These are phyloP conservation scores for Phytopythium litorale DNA, from an alignment of 352 stramenopile species.

Conservation along the genomic window DNA sequence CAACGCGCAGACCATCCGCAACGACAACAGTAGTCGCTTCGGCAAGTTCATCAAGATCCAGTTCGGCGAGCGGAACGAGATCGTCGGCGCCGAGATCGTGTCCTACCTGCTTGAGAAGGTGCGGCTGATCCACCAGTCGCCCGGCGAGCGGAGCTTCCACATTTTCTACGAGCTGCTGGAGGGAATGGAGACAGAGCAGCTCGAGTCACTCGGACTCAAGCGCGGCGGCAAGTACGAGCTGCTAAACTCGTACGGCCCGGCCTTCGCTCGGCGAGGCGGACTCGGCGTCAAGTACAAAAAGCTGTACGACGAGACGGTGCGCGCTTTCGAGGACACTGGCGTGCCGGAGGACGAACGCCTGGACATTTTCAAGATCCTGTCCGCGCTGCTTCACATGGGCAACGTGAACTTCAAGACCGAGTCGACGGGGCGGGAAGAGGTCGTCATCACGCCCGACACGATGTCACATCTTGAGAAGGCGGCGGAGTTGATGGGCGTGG, in stretches of 20 bases:
- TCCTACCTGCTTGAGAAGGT: slow-evolving; percentile 98
- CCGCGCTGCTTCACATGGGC: slow-evolving; percentile 93
- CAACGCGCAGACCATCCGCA: slow-evolving; percentile 95
- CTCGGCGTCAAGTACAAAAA: slow-evolving; percentile 49
- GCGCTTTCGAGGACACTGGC: slow-evolving; percentile 77
- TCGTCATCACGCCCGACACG: slow-evolving; percentile 34
- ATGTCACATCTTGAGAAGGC: slow-evolving; percentile 70
- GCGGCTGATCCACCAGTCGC: slow-evolving; percentile 91
- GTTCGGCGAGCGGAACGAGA: slow-evolving; percentile 72
- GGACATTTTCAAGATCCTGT: slow-evolving; percentile 70
- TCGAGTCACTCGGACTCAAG: slow-evolving; percentile 60
- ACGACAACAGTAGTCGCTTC: slow-evolving; percentile 96
- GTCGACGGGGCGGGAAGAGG: slow-evolving; percentile 30
- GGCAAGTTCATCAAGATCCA: slow-evolving; percentile 96
- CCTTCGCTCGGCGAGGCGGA: slow-evolving; percentile 21
- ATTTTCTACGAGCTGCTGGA: slow-evolving; percentile 96
- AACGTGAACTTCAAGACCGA: slow-evolving; percentile 90
- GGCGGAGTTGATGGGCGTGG: slow-evolving; percentile 86
- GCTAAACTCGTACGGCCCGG: slow-evolving; percentile 79
- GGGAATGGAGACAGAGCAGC: slow-evolving; percentile 55
- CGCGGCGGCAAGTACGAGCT: slow-evolving; percentile 81
- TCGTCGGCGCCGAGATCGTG: slow-evolving; percentile 92
- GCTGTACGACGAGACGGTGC: slow-evolving; percentile 58
- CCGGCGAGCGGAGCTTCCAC: slow-evolving; percentile 93
- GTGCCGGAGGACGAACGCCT: slow-evolving; percentile 41